A percentile compares a stretch with the other conserved stretches of the same genome.
phyloP scores from a whole-genome alignment of 2,329 filamentous ascomycete genomes.

The Eurotiales sp. region DNA sequence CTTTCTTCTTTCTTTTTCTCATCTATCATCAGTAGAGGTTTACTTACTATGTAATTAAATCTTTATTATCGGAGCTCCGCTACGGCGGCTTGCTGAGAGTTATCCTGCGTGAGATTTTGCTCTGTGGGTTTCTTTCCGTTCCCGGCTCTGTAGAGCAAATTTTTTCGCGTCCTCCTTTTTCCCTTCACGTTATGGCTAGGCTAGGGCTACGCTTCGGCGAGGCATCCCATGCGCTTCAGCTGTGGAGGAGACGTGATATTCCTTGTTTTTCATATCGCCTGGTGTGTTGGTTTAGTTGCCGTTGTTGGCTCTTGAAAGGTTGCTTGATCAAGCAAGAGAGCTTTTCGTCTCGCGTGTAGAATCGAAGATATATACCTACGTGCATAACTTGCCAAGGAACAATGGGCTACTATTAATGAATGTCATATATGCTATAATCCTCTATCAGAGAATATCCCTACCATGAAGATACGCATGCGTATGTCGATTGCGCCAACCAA shows the following conservation, averaged over 20 bases:
- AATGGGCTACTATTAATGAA: too few species aligned
- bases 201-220: slow-evolving; percentile 36
- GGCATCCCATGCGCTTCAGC: slow-evolving; percentile 40
- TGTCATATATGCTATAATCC: too few species aligned
- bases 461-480: too few species aligned
- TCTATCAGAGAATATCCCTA: too few species aligned
- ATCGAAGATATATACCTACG: background rate
- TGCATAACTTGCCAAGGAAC: too few species aligned
- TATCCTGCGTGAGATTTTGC: slow-evolving; percentile 41
- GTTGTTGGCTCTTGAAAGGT: too few species aligned
- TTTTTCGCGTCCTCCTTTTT: slow-evolving; percentile 42
- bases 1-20: slow-evolving; percentile 37
- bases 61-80: slow-evolving; percentile 42
- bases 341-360: background rate
- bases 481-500: too few species aligned
- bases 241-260: slow-evolving; percentile 48
- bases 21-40: slow-evolving; percentile 52
- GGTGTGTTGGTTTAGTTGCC: background rate
- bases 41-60: slow-evolving; percentile 46
- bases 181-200: slow-evolving; percentile 42
- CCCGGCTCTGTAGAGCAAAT: slow-evolving; percentile 45
- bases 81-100: slow-evolving; percentile 48
- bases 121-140: slow-evolving; percentile 49
- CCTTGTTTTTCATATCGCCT: background rate
- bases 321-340: too few species aligned